Conservation (phyloP, 1,284 basidiomycete genomes). For the Microstroma glucosiphilum region DNA sequence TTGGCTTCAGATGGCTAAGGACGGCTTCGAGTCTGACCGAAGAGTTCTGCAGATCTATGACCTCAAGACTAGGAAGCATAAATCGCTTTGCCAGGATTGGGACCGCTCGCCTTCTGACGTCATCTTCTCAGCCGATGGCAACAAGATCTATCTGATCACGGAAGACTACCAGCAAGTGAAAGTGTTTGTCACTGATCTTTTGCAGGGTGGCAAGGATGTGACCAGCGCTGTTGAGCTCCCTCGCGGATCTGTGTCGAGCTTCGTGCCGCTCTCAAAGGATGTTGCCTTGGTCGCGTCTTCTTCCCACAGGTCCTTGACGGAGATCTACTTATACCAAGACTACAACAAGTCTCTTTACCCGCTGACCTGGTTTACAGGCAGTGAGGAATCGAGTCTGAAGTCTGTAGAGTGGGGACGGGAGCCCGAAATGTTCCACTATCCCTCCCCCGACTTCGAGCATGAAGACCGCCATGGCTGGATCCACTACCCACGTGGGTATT, state of each 20-base stretch:
- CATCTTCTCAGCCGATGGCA: conserved; percentile 16
- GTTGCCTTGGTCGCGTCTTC: conserved; percentile 14
- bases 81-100: conserved; percentile 22
- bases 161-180: conserved; percentile 22
- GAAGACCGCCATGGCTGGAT: conserved; percentile 24
- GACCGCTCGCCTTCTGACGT: conserved; percentile 24
- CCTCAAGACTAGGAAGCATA: conserved; percentile 11
- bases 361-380: conserved; percentile 10
- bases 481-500: conserved; percentile 22
- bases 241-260: conserved; percentile 10
- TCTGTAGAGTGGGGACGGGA: conserved; percentile 22
- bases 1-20: conserved; percentile 37
- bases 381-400: conserved; percentile 7
- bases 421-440: conserved; percentile 24
- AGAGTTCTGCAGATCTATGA: conserved; percentile 18
- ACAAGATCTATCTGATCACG: conserved; percentile 13
- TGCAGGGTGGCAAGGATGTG: neutral
- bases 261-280: conserved; percentile 13
- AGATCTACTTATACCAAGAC: conserved; percentile 16
- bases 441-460: conserved; percentile 16
- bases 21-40: conserved; percentile 39
- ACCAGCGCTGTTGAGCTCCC: neutral
- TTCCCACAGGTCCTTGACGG: conserved; percentile 17
- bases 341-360: neutral
- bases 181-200: conserved; percentile 14